Evolutionary conservation across 2,329 filamentous ascomycete species (phyloP).

Genomic region (Pyrenophora graminea): DNA sequence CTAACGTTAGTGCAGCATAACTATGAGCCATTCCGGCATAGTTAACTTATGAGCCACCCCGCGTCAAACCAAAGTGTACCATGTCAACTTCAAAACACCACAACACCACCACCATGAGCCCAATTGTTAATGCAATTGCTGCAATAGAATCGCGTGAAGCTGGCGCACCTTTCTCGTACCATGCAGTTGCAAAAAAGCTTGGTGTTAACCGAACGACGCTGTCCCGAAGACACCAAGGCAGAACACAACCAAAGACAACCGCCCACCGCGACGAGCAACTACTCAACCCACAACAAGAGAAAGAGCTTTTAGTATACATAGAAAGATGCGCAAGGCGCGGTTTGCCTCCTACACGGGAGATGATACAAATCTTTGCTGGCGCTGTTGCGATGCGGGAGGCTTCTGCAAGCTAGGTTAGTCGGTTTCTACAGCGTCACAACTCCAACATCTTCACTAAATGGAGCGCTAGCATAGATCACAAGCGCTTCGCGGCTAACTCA

Average conservation of each 20-base stretch:
- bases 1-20: too few relatives aligned
- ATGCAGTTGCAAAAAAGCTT: neutral
- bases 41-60: too few relatives aligned
- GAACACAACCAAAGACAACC: neutral
- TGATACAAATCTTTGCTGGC: neutral
- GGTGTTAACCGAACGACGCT: constrained; percentile 3
- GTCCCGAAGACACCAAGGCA: constrained; percentile 2
- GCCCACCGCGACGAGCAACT: neutral
- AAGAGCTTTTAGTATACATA: neutral
- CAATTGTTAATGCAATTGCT: too few relatives aligned
- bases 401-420: constrained; percentile 14
- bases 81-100: too few relatives aligned
- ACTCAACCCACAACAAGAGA: neutral
- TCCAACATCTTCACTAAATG: constrained; percentile 9
- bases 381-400: neutral
- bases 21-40: too few relatives aligned
- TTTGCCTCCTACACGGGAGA: neutral
- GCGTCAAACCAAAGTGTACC: too few relatives aligned
- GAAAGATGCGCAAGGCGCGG: neutral
- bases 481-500: constrained; percentile 14
- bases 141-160: neutral
- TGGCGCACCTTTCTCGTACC: constrained; percentile 6
- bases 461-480: constrained; percentile 9
- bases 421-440: constrained; percentile 11
- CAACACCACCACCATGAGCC: too few relatives aligned